phyloP scores from a whole-genome alignment of 257 asterid genomes.

The Salvia rosmarinus region DNA sequence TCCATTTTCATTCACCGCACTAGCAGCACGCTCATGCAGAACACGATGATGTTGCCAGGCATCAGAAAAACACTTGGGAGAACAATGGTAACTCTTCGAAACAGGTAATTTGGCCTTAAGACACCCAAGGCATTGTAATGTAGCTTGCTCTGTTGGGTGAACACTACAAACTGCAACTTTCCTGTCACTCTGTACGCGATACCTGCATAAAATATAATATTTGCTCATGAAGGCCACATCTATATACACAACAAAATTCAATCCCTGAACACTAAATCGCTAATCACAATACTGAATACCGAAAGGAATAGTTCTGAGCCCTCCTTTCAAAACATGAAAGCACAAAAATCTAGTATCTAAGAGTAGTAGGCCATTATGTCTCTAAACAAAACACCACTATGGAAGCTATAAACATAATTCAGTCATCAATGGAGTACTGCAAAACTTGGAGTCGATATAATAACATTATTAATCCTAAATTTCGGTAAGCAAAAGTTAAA shows the following conservation, averaged over 20 bases:
- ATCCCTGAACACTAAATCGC: not conserved
- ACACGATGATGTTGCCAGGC: slow-evolving; percentile 97
- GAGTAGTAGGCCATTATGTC: slow-evolving; percentile 1
- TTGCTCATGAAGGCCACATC: slow-evolving; percentile 7
- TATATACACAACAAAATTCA: not conserved
- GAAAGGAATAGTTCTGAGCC: not conserved
- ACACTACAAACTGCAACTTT: slow-evolving; percentile 87
- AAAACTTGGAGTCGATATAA: not conserved
- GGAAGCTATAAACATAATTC: slow-evolving; percentile 4
- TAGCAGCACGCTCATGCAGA: slow-evolving; percentile 92
- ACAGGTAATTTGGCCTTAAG: slow-evolving; percentile 84
- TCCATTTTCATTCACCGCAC: slow-evolving; percentile 73
- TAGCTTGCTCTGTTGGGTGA: slow-evolving; percentile 94
- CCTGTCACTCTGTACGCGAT: slow-evolving; percentile 89
- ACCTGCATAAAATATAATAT: slow-evolving; percentile 57
- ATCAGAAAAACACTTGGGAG: slow-evolving; percentile 84
- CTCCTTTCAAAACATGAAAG: not conserved
- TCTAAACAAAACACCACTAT: not conserved
- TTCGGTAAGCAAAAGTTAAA: not conserved
- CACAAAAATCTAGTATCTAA: slow-evolving; percentile 12
- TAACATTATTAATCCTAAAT: not conserved
- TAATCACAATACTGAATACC: not conserved
- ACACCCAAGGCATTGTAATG: slow-evolving; percentile 91
- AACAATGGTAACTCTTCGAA: slow-evolving; percentile 89
- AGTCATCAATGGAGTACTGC: not conserved